Evolutionary conservation across 108 stramenopile genomes (phyloP).

Genomic region (Schizochytrium sp.): DNA sequence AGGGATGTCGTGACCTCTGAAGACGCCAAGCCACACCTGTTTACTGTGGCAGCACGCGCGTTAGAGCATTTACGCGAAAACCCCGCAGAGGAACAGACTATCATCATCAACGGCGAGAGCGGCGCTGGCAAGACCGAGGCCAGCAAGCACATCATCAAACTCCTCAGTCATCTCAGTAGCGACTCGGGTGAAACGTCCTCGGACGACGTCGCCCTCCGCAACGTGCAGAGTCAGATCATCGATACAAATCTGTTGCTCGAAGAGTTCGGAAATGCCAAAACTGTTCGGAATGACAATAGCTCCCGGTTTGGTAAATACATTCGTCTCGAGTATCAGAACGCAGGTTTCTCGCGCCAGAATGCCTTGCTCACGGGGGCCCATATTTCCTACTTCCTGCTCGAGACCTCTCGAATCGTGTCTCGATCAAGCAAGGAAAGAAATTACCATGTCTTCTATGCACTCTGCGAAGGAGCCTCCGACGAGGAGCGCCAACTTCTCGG

Average conservation of each 20-base stretch:
- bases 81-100: constrained; percentile 39
- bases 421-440: constrained; percentile 69
- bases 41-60: constrained; percentile 62
- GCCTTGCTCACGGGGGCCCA: constrained; percentile 35
- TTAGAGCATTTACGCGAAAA: constrained; percentile 61
- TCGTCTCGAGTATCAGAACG: constrained; percentile 34
- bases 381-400: constrained; percentile 73
- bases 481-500: constrained; percentile 34
- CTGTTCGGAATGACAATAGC: constrained; percentile 57
- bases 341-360: background rate
- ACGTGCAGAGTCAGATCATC: constrained; percentile 22
- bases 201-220: background rate
- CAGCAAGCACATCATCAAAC: constrained; percentile 87
- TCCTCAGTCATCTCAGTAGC: constrained; percentile 55
- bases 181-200: background rate
- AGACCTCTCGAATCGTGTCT: constrained; percentile 81
- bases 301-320: constrained; percentile 64
- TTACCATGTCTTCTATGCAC: constrained; percentile 92
- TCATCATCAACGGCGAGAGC: constrained; percentile 59
- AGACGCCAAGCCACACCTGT: constrained; percentile 63
- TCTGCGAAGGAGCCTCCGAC: constrained; percentile 56
- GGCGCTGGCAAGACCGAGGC: constrained; percentile 80
- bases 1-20: background rate
- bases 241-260: constrained; percentile 52
- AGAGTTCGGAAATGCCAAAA: constrained; percentile 59